Percentiles rank a stretch among this genome's conserved stretches.
These are phyloP conservation scores for Cladosporium sp. DNA, from an alignment of 2,329 filamentous ascomycete genomes.

Conservation along the genomic window DNA sequence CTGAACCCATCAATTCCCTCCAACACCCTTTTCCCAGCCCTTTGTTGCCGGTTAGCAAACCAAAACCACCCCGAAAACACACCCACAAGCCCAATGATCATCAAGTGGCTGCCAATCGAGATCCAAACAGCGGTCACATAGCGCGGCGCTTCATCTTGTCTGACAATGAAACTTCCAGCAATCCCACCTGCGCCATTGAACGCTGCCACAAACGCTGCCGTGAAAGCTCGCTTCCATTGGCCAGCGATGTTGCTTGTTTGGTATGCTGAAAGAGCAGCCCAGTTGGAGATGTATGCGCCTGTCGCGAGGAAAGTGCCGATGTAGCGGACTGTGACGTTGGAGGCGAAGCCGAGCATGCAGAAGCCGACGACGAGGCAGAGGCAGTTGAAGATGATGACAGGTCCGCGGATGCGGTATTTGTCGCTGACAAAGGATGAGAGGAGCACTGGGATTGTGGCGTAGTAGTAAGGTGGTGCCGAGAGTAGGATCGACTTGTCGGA, in stretches of 20 bases:
- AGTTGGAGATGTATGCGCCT: slow-evolving; percentile 69
- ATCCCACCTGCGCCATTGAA: slow-evolving; percentile 65
- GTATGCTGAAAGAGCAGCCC: slow-evolving; percentile 66
- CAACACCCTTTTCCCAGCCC: slow-evolving; percentile 30
- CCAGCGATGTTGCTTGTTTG: slow-evolving; percentile 64
- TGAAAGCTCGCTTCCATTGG: slow-evolving; percentile 67
- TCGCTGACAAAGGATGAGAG: slow-evolving; percentile 66
- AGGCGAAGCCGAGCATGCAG: slow-evolving; percentile 64
- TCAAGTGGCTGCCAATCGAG: slow-evolving; percentile 55
- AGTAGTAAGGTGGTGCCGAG: slow-evolving; percentile 69
- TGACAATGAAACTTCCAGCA: slow-evolving; percentile 67
- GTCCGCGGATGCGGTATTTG: slow-evolving; percentile 60
- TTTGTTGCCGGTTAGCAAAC: slow-evolving; percentile 34
- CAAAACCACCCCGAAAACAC: slow-evolving; percentile 35
- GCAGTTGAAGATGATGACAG: slow-evolving; percentile 67
- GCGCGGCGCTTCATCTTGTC: slow-evolving; percentile 60
- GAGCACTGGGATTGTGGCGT: slow-evolving; percentile 64
- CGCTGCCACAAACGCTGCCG: slow-evolving; percentile 61
- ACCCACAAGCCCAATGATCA: slow-evolving; percentile 34
- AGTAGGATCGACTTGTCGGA: slow-evolving; percentile 57
- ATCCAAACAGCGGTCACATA: slow-evolving; percentile 70
- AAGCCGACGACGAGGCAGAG: slow-evolving; percentile 64
- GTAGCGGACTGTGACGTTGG: slow-evolving; percentile 63
- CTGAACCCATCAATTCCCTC: slow-evolving; percentile 45
- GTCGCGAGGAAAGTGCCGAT: slow-evolving; percentile 67